These are phyloP conservation scores for Carpinus fangiana DNA, from an alignment of 306 rosid genomes.

Conservation along the genomic window DNA sequence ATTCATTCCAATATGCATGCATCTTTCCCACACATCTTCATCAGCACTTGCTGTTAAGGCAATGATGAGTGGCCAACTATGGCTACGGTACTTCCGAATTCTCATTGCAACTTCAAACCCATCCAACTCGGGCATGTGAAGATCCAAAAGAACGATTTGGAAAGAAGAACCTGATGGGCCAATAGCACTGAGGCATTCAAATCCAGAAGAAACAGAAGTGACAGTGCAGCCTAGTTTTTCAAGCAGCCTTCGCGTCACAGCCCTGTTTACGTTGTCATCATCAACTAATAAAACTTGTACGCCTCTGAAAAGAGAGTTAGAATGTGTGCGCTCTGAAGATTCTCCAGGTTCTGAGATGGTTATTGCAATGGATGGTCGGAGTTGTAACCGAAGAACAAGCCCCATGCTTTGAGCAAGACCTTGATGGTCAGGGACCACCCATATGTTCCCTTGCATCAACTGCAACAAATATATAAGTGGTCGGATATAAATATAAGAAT, in stretches of 20 bases:
- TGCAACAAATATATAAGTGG: conserved; percentile 39
- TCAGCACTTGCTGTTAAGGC: conserved; percentile 69
- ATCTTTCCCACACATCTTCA: conserved; percentile 82
- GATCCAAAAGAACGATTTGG: conserved; percentile 77
- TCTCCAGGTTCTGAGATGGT: conserved; percentile 83
- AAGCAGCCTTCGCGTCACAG: conserved; percentile 76
- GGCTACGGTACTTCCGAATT: conserved; percentile 78
- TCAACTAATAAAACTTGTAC: conserved; percentile 80
- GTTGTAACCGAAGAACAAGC: conserved; percentile 81
- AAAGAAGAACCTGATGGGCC: conserved; percentile 64
- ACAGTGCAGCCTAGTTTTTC: conserved; percentile 89
- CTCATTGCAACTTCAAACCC: conserved; percentile 78
- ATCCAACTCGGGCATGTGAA: conserved; percentile 82
- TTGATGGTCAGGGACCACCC: conserved; percentile 68
- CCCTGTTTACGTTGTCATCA: conserved; percentile 87
- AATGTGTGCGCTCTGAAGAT: conserved; percentile 55
- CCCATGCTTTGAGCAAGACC: conserved; percentile 89
- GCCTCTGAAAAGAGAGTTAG: conserved; percentile 72
- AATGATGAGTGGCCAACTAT: conserved; percentile 76
- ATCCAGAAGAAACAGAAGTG: conserved; percentile 75
- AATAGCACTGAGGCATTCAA: conserved; percentile 72
- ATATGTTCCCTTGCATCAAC: conserved; percentile 98
- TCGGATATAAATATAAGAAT: conserved; percentile 18
- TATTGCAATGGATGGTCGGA: conserved; percentile 65
- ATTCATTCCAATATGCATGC: conserved; percentile 75